These are phyloP conservation scores for Phellinidium pouzarii DNA, from an alignment of 1,284 basidiomycete genomes.

Conservation along the genomic window DNA sequence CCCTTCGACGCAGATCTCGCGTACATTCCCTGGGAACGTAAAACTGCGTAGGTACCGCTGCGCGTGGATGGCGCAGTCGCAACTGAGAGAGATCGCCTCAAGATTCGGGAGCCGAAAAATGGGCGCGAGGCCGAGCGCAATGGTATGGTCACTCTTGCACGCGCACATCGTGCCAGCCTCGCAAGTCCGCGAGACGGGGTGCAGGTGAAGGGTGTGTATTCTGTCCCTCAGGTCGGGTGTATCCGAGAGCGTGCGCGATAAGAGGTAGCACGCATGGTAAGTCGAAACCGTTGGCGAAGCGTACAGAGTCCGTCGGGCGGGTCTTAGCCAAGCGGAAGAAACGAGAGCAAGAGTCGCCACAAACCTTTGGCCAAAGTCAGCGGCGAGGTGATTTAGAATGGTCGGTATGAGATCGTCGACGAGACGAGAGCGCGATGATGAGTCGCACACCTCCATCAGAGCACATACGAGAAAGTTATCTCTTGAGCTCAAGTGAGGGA, in stretches of 20 bases:
- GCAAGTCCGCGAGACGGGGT: slow-evolving; percentile 4
- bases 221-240: neutral
- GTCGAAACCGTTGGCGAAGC: neutral
- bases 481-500: too few relatives aligned
- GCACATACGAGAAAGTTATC: neutral
- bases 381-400: slow-evolving; percentile 3
- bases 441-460: neutral
- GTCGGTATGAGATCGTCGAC: slow-evolving; percentile 9
- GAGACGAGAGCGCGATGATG: neutral
- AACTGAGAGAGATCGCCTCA: neutral
- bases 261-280: slow-evolving; percentile 8
- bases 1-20: neutral
- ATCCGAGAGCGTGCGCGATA: slow-evolving; percentile 6
- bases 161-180: neutral
- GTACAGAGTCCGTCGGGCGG: slow-evolving; percentile 3
- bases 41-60: slow-evolving; percentile 10
- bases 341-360: slow-evolving; percentile 8
- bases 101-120: slow-evolving; percentile 5
- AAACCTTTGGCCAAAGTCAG: neutral
- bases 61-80: slow-evolving; percentile 8
- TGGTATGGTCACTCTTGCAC: neutral
- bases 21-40: neutral
- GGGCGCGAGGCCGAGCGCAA: slow-evolving; percentile 4
- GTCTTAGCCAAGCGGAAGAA: slow-evolving; percentile 4
- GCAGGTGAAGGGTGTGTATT: neutral